phyloP scores from a whole-genome alignment of 805 yeast genomes.

The Grigorovia humatica region DNA sequence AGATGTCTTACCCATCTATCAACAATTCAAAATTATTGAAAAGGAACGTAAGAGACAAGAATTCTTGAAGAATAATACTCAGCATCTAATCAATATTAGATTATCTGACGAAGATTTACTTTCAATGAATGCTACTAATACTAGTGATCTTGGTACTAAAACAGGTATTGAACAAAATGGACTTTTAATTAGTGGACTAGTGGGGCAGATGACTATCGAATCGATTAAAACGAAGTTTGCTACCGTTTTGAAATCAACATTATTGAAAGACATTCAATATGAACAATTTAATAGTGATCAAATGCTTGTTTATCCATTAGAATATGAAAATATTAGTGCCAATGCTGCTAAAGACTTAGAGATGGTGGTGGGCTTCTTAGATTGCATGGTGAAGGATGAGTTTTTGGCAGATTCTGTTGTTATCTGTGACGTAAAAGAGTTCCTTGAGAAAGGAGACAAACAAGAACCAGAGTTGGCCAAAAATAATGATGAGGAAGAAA shows the following conservation, averaged over 20 bases:
- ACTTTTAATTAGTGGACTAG: slow-evolving; percentile 41
- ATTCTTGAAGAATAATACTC: slow-evolving; percentile 19
- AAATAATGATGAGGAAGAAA: background rate
- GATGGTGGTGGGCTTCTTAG: slow-evolving; percentile 29
- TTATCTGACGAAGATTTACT: slow-evolving; percentile 11
- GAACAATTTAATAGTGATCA: slow-evolving; percentile 4
- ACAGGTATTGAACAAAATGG: slow-evolving; percentile 36
- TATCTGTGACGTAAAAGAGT: slow-evolving; percentile 14
- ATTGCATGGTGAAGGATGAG: slow-evolving; percentile 16
- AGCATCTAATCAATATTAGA: slow-evolving; percentile 17
- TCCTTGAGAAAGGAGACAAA: background rate
- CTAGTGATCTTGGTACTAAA: slow-evolving; percentile 7
- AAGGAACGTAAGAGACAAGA: slow-evolving; percentile 24
- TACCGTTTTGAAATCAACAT: slow-evolving; percentile 18
- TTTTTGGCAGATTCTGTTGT: slow-evolving; percentile 18
- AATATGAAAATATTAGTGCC: slow-evolving; percentile 27
- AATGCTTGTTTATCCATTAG: slow-evolving; percentile 25
- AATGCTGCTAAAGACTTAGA: slow-evolving; percentile 37
- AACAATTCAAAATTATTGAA: slow-evolving; percentile 32
- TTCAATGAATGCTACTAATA: background rate
- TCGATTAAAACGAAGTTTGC: slow-evolving; percentile 32
- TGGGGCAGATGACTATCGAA: slow-evolving; percentile 41
- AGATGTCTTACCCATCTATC: slow-evolving; percentile 34
- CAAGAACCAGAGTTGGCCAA: slow-evolving; percentile 1
- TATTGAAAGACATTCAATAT: slow-evolving; percentile 21